A percentile compares a stretch with the other conserved stretches of the same genome.
Conservation (phyloP, 345 rosid genomes). For the Acer saccharum region DNA sequence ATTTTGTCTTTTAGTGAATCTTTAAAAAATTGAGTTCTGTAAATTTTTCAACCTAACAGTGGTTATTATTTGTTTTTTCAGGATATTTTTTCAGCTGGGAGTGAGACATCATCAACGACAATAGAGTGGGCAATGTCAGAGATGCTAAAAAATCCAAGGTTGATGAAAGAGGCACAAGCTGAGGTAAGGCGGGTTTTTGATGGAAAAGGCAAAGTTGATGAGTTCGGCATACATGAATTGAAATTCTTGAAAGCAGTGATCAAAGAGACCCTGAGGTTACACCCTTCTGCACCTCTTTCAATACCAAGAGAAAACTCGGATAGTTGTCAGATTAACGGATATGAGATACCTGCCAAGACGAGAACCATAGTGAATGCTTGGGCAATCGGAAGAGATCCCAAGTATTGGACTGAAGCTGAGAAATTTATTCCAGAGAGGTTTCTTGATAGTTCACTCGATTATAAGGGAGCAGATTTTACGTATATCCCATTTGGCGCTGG, state of each 20-base stretch:
- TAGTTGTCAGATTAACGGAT: constrained; percentile 6
- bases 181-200: constrained; percentile 9
- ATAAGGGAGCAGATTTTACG: constrained; percentile 14
- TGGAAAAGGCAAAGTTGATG: constrained; percentile 10
- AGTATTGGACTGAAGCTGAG: constrained; percentile 12
- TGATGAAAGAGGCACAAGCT: constrained; percentile 23
- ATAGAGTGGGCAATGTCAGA: constrained; percentile 29
- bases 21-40: too few relatives aligned
- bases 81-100: constrained; percentile 23
- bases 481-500: constrained; percentile 27
- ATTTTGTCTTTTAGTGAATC: too few relatives aligned
- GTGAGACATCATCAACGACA: constrained; percentile 22
- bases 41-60: too few relatives aligned
- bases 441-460: constrained; percentile 9
- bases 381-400: constrained; percentile 27
- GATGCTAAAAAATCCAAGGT: constrained; percentile 15
- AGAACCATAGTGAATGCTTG: constrained; percentile 19
- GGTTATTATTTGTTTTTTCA: neutral
- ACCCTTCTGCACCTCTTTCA: constrained; percentile 5
- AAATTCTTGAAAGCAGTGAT: constrained; percentile 17
- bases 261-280: constrained; percentile 25
- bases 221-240: constrained; percentile 16
- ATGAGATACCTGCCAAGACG: constrained; percentile 21
- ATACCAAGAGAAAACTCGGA: constrained; percentile 12
- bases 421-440: constrained; percentile 21